These are phyloP conservation scores for Amesomyces nigricolor DNA, from an alignment of 2,329 filamentous ascomycete genomes.

Conservation along the genomic window DNA sequence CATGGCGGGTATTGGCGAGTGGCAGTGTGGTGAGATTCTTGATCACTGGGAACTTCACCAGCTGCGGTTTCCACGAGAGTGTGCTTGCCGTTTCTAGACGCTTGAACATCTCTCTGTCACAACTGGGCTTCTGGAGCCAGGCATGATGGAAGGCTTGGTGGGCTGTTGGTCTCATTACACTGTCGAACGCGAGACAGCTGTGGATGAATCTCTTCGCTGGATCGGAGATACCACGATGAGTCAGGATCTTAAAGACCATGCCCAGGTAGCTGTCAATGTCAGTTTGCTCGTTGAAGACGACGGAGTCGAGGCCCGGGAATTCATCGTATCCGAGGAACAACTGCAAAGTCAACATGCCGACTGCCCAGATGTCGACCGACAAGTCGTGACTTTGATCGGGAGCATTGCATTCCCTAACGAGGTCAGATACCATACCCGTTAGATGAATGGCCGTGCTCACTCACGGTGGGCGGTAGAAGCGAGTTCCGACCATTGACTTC, in stretches of 20 bases:
- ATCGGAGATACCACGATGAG: slow-evolving; percentile 21
- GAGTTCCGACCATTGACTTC: slow-evolving; percentile 42
- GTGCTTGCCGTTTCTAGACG: slow-evolving; percentile 13
- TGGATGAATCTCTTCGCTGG: slow-evolving; percentile 32
- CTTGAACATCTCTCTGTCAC: slow-evolving; percentile 16
- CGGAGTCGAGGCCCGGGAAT: slow-evolving; percentile 21
- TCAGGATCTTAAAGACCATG: slow-evolving; percentile 2
- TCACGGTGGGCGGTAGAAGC: slow-evolving; percentile 46
- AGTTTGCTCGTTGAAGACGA: slow-evolving; percentile 12
- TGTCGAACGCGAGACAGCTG: slow-evolving; percentile 32
- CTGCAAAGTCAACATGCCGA: slow-evolving; percentile 42
- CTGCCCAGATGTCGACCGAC: slow-evolving; percentile 47
- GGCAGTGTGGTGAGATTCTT: slow-evolving; percentile 7
- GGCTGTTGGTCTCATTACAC: slow-evolving; percentile 32
- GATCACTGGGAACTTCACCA: slow-evolving; percentile 17
- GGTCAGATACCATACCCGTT: neutral
- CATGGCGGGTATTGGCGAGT: too few species aligned
- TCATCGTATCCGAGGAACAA: slow-evolving; percentile 27
- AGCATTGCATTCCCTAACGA: slow-evolving; percentile 37
- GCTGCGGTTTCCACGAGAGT: slow-evolving; percentile 19
- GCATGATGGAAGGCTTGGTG: slow-evolving; percentile 30
- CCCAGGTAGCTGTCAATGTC: slow-evolving; percentile 15
- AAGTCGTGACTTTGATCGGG: slow-evolving; percentile 29
- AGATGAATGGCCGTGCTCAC: slow-evolving; percentile 18
- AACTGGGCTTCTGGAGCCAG: slow-evolving; percentile 32